Percentiles rank a stretch among this genome's conserved stretches.
These are phyloP conservation scores for Craspedostauros australis DNA, from an alignment of 108 stramenopile genomes.

Conservation along the genomic window DNA sequence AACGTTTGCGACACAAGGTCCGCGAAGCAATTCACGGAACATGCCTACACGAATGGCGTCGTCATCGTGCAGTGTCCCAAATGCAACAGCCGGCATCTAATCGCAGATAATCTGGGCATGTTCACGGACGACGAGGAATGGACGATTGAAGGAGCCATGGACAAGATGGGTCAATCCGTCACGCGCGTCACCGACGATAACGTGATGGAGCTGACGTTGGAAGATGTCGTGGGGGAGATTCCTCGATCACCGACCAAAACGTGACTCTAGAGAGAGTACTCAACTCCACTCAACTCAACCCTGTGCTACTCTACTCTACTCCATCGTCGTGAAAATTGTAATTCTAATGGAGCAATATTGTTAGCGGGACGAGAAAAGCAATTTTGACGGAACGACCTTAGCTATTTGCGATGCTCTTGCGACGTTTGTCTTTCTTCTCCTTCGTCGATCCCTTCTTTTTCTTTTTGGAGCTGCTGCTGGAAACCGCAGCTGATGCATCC, in stretches of 20 bases:
- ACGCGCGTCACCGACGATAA: slow-evolving; percentile 57
- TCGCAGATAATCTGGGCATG: slow-evolving; percentile 87
- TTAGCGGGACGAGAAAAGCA: too few species aligned
- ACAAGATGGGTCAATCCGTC: slow-evolving; percentile 52
- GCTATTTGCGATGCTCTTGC: too few species aligned
- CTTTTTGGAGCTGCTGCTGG: too few species aligned
- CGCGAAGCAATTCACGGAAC: slow-evolving; percentile 91
- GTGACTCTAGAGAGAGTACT: not conserved
- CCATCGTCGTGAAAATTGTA: too few species aligned
- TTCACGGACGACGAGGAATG: slow-evolving; percentile 38
- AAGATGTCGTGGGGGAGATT: slow-evolving; percentile 64
- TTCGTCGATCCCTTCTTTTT: too few species aligned
- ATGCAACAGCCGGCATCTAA: slow-evolving; percentile 91
- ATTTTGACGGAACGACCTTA: too few species aligned
- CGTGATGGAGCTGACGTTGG: slow-evolving; percentile 70
- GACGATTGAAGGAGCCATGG: slow-evolving; percentile 66
- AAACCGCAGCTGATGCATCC: too few species aligned
- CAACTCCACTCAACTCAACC: not conserved
- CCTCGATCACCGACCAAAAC: too few species aligned
- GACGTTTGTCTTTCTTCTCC: too few species aligned
- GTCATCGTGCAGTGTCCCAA: slow-evolving; percentile 92
- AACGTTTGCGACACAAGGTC: slow-evolving; percentile 94
- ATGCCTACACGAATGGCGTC: slow-evolving; percentile 89
- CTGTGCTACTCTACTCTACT: too few species aligned
- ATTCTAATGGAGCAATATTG: too few species aligned